A percentile compares a stretch with the other conserved stretches of the same genome.
These are phyloP conservation scores for Daldinia sp. DNA, from an alignment of 2,329 filamentous ascomycete species.

Conservation along the genomic window DNA sequence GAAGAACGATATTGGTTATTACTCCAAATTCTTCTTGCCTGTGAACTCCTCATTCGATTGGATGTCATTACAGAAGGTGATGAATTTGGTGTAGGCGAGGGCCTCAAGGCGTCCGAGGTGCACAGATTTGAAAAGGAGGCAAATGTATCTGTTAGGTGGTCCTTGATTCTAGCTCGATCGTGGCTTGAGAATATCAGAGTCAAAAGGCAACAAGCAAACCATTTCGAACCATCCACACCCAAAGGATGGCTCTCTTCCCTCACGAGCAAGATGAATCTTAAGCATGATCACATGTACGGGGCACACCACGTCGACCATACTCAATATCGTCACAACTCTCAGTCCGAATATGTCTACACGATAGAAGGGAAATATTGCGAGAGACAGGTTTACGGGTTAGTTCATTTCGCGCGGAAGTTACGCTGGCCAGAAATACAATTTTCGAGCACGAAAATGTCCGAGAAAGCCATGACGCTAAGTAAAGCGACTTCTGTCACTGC, in stretches of 20 bases:
- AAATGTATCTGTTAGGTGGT: conserved; percentile 71
- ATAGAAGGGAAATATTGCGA: conserved; percentile 64
- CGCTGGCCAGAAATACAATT: conserved; percentile 69
- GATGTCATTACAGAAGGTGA: conserved; percentile 70
- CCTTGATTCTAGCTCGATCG: conserved; percentile 67
- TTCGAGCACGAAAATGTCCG: conserved; percentile 57
- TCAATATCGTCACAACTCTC: conserved; percentile 48
- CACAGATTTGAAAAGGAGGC: conserved; percentile 69
- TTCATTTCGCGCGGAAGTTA: conserved; percentile 69
- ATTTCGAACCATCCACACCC: conserved; percentile 47
- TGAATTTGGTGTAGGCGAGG: conserved; percentile 58
- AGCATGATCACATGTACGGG: conserved; percentile 48
- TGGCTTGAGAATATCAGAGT: conserved; percentile 75
- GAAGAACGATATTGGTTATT: conserved; percentile 74
- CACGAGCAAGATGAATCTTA: conserved; percentile 61
- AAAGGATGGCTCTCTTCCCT: conserved; percentile 65
- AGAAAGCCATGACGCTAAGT: conserved; percentile 56
- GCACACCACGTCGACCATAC: conserved; percentile 50
- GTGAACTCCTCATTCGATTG: conserved; percentile 70
- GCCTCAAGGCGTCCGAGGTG: conserved; percentile 64
- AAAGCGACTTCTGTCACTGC: conserved; percentile 54
- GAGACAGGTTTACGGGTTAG: conserved; percentile 67
- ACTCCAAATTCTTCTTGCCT: conserved; percentile 70
- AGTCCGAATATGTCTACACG: conserved; percentile 52
- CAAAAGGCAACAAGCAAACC: conserved; percentile 52